These are phyloP conservation scores for Lolium perenne DNA, from an alignment of 176 grass and related monocot species.

Conservation along the genomic window DNA sequence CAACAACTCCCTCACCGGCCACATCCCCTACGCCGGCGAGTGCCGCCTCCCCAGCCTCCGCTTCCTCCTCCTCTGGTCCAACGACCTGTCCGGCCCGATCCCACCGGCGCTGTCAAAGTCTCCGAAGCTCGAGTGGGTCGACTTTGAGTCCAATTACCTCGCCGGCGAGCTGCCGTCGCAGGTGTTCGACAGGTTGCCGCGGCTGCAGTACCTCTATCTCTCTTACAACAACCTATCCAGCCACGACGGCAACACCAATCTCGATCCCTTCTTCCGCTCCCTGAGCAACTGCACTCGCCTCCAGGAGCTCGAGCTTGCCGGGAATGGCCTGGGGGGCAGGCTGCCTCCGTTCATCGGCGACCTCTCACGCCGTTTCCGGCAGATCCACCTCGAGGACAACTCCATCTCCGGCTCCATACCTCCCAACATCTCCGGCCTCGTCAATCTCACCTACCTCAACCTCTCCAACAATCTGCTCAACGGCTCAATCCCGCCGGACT, in stretches of 20 bases:
- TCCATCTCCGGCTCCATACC: constrained; percentile 80
- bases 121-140: constrained; percentile 68
- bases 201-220: constrained; percentile 64
- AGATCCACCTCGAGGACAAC: constrained; percentile 88
- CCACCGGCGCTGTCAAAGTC: constrained; percentile 79
- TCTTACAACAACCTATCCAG: constrained; percentile 75
- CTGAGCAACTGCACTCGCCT: constrained; percentile 67
- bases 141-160: constrained; percentile 71
- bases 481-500: constrained; percentile 67
- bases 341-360: constrained; percentile 58
- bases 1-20: constrained; percentile 66
- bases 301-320: constrained; percentile 76
- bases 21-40: constrained; percentile 47
- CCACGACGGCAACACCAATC: constrained; percentile 60
- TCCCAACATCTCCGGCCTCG: constrained; percentile 56
- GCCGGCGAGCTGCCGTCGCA: constrained; percentile 58
- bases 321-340: constrained; percentile 62
- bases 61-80: constrained; percentile 80
- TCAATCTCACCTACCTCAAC: constrained; percentile 83
- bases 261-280: constrained; percentile 78
- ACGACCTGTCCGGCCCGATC: constrained; percentile 66
- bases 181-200: constrained; percentile 64
- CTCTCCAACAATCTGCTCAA: constrained; percentile 68
- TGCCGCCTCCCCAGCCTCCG: constrained; percentile 65
- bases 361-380: constrained; percentile 55